phyloP scores from a whole-genome alignment of 176 grass and related monocot genomes.

The Guadua angustifolia region DNA sequence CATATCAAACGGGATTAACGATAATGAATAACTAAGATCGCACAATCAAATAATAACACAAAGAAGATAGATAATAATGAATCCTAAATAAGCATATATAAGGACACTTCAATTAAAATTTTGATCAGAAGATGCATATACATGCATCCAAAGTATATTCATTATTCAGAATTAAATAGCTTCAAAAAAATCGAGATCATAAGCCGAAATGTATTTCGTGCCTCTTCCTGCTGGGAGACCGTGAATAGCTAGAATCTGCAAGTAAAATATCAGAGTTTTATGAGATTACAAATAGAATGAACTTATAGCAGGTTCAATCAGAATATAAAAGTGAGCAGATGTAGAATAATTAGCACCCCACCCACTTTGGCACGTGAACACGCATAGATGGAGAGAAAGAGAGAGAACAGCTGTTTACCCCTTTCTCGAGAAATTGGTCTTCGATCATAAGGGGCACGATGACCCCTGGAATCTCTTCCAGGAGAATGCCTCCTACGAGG shows the following conservation, averaged over 20 bases:
- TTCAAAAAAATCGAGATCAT: slow-evolving; percentile 23
- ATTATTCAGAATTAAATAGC: slow-evolving; percentile 29
- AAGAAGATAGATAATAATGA: slow-evolving; percentile 11
- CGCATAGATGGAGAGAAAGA: background rate
- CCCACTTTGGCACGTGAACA: background rate
- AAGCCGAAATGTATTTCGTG: slow-evolving; percentile 23
- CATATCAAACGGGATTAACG: slow-evolving; percentile 1
- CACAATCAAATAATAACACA: background rate
- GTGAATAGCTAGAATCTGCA: slow-evolving; percentile 87
- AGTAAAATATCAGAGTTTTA: slow-evolving; percentile 13
- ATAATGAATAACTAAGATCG: background rate
- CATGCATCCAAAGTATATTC: slow-evolving; percentile 7
- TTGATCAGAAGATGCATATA: background rate
- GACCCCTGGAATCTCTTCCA: slow-evolving; percentile 67
- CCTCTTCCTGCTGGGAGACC: slow-evolving; percentile 74
- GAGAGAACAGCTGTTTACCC: slow-evolving; percentile 47
- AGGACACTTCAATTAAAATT: background rate
- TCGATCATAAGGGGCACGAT: slow-evolving; percentile 55
- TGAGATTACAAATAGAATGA: background rate
- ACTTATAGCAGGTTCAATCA: slow-evolving; percentile 13
- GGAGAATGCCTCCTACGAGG: slow-evolving; percentile 75
- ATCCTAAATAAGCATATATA: background rate
- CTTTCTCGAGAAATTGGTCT: slow-evolving; percentile 69
- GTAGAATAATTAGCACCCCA: background rate
- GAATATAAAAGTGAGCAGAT: background rate